These are phyloP conservation scores for Mallotus repandus DNA, from an alignment of 441 rosid species.

Conservation along the genomic window DNA sequence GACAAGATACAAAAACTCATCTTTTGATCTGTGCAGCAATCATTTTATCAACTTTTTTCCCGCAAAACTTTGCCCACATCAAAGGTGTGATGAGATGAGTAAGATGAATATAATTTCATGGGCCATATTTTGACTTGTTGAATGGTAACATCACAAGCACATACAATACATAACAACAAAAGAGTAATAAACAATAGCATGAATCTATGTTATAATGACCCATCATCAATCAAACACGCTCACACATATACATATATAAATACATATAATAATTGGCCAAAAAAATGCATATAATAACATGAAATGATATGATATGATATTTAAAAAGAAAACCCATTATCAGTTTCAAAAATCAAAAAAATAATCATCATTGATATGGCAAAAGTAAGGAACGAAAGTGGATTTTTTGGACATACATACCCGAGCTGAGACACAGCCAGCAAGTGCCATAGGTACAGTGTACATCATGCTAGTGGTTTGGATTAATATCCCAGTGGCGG, in stretches of 20 bases:
- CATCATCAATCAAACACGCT: constrained; percentile 1
- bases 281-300: no score
- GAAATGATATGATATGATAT: background rate
- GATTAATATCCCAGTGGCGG: constrained; percentile 90
- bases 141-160: constrained; percentile 18
- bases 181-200: background rate
- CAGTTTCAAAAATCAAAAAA: background rate
- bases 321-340: no score
- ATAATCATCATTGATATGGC: background rate
- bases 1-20: background rate
- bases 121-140: constrained; percentile 19
- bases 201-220: constrained; percentile 24
- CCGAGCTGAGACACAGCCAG: constrained; percentile 97
- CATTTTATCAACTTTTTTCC: constrained; percentile 7
- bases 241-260: background rate
- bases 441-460: constrained; percentile 94
- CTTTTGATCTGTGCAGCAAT: constrained; percentile 6
- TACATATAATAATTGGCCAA: background rate
- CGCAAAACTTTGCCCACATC: background rate
- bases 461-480: constrained; percentile 99
- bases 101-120: background rate
- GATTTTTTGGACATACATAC: constrained; percentile 44
- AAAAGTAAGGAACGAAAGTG: background rate
- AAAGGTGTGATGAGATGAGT: background rate
- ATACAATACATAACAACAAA: background rate